A percentile compares a stretch with the other conserved stretches of the same genome.
Conservation (phyloP, 75 land plant species). For the Pinus albicaulis region DNA sequence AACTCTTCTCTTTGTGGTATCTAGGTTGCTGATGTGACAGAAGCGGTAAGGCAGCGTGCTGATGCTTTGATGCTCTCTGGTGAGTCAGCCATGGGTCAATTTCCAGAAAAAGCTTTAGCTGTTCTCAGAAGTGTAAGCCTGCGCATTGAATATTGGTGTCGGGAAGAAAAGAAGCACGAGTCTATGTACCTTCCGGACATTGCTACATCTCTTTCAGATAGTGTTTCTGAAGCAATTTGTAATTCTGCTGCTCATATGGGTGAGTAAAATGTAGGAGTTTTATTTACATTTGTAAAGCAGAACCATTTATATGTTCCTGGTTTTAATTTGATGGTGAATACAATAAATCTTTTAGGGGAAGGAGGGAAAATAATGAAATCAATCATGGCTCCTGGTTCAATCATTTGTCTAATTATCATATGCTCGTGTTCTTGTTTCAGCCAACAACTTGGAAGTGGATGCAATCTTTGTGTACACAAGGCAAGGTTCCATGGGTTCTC, state of each 20-base stretch:
- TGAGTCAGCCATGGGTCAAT: conserved; percentile 83
- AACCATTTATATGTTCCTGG: conserved; percentile 2
- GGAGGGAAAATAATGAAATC: not conserved
- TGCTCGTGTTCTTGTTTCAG: conserved; percentile 29
- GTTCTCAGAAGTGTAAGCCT: conserved; percentile 60
- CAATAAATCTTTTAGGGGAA: not conserved
- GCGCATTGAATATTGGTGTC: conserved; percentile 62
- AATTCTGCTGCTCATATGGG: conserved; percentile 69
- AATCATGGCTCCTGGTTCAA: not conserved
- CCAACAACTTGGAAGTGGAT: conserved; percentile 73
- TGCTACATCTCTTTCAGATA: conserved; percentile 29
- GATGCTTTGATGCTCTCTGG: conserved; percentile 94
- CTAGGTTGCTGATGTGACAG: conserved; percentile 75
- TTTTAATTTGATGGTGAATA: not conserved
- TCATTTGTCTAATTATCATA: not conserved
- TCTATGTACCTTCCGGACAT: conserved; percentile 22
- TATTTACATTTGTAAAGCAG: not conserved
- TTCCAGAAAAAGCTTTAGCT: conserved; percentile 65
- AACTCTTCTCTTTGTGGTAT: not conserved
- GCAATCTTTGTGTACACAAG: conserved; percentile 83
- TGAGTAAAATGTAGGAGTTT: conserved; percentile 10
- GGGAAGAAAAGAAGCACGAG: conserved; percentile 42
- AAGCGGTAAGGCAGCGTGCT: conserved; percentile 59
- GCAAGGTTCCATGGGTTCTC: conserved; percentile 66
- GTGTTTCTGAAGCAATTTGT: conserved; percentile 57